Conservation (phyloP, 2,329 filamentous ascomycete species). For the Colletotrichum scovillei region DNA sequence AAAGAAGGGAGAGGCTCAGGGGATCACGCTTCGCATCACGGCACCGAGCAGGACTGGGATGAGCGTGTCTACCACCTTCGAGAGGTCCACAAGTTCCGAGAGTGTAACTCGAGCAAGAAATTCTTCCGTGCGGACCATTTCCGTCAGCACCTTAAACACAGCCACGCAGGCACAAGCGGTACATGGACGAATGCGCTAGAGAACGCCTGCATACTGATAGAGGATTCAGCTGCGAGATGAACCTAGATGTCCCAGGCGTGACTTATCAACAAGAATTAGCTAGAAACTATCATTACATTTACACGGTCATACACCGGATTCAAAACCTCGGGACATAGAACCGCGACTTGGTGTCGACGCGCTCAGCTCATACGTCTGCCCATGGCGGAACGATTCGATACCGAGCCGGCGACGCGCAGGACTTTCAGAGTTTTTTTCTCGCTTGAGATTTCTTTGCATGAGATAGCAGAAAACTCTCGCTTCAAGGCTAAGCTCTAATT, state of each 20-base stretch:
- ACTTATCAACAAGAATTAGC: too few relatives aligned
- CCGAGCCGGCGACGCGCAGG: background rate
- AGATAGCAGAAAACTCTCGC: slow-evolving; percentile 14
- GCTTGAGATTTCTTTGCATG: background rate
- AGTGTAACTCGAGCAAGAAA: slow-evolving; percentile 98
- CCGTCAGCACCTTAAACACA: slow-evolving; percentile 97
- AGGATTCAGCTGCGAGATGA: slow-evolving; percentile 70
- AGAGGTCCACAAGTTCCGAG: slow-evolving; percentile 93
- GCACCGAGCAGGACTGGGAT: slow-evolving; percentile 90
- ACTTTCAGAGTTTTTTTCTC: background rate
- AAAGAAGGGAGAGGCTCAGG: slow-evolving; percentile 58
- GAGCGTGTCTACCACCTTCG: slow-evolving; percentile 87
- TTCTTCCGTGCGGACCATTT: slow-evolving; percentile 98
- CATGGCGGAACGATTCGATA: background rate
- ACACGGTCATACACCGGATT: too few relatives aligned
- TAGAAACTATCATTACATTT: too few relatives aligned
- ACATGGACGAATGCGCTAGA: slow-evolving; percentile 99
- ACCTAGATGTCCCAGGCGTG: slow-evolving; percentile 3
- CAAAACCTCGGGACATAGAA: too few relatives aligned
- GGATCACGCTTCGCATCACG: slow-evolving; percentile 51
- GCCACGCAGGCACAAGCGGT: slow-evolving; percentile 92
- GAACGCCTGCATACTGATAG: slow-evolving; percentile 92
- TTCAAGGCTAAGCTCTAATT: background rate
- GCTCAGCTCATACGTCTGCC: too few relatives aligned
- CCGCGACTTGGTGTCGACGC: too few relatives aligned